Percentiles rank a stretch among this genome's conserved stretches.
Conservation (phyloP, 192 early-diverging fungal genomes). For the Rhizoclosmatium globosum region DNA sequence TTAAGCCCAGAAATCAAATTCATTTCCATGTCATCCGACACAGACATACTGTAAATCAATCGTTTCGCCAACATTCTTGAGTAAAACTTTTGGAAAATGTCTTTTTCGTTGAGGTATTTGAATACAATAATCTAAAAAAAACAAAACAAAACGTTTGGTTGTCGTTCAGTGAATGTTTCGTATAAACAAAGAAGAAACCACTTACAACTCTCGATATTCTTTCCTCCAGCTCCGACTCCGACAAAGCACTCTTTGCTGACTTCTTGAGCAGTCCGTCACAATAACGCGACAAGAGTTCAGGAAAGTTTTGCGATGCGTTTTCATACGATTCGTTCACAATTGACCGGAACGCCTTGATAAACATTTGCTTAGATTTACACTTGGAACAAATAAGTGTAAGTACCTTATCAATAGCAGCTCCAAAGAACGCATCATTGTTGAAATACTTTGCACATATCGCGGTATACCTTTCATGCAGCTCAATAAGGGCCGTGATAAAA, state of each 20-base stretch:
- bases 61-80: constrained; percentile 83
- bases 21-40: constrained; percentile 81
- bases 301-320: constrained; percentile 59
- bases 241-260: constrained; percentile 47
- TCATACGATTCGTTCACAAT: constrained; percentile 68
- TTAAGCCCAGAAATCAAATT: constrained; percentile 85
- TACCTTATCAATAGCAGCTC: constrained; percentile 81
- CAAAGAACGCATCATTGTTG: constrained; percentile 70
- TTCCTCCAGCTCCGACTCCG: constrained; percentile 75
- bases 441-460: constrained; percentile 68
- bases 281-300: constrained; percentile 85
- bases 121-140: constrained; percentile 71
- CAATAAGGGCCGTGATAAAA: constrained; percentile 73
- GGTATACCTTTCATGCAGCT: constrained; percentile 70
- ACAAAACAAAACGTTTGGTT: background rate
- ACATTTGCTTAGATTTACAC: background rate
- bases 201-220: constrained; percentile 66
- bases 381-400: background rate
- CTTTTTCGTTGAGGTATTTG: constrained; percentile 90
- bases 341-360: constrained; percentile 67
- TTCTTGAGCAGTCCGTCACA: constrained; percentile 80
- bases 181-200: constrained; percentile 10
- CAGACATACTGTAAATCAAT: constrained; percentile 73
- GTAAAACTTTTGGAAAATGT: constrained; percentile 93
- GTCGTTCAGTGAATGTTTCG: background rate